Conservation (phyloP, 2,329 filamentous ascomycete genomes). For the Elsinoe perseae region DNA sequence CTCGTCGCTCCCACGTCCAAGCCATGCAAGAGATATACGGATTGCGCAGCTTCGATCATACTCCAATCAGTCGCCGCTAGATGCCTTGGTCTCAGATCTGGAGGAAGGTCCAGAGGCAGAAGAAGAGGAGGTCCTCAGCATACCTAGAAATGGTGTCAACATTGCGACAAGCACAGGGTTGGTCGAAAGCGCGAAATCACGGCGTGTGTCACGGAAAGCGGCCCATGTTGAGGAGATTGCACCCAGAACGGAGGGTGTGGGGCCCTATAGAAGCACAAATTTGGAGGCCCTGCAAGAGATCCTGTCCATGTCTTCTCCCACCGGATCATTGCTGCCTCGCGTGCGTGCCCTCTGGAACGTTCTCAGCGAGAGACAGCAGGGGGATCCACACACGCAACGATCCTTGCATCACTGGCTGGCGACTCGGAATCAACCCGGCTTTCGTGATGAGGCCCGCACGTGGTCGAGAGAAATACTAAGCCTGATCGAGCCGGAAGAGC, state of each 20-base stretch:
- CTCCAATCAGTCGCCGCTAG: slow-evolving; percentile 5
- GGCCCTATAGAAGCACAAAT: not conserved
- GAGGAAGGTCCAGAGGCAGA: not conserved
- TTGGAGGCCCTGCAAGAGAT: not conserved
- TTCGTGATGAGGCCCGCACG: not conserved
- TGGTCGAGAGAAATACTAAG: not conserved
- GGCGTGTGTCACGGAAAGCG: not conserved
- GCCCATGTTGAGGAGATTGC: not conserved
- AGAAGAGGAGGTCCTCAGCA: not conserved
- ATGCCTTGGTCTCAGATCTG: not conserved
- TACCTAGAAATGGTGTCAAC: not conserved
- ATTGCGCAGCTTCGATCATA: slow-evolving; percentile 3
- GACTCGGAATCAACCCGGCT: not conserved
- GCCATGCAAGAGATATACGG: not conserved
- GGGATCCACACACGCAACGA: not conserved
- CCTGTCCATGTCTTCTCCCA: not conserved
- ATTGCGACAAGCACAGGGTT: not conserved
- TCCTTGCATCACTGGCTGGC: not conserved
- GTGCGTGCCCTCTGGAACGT: slow-evolving; percentile 1
- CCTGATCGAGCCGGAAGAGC: not conserved
- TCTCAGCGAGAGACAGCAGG: not conserved
- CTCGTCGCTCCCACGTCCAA: not conserved
- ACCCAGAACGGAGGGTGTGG: not conserved
- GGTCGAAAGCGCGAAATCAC: not conserved
- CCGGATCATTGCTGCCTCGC: not conserved